Base-by-base conservation (phyloP, 768 basidiomycete genomes). In the Auricularia cornea region DNA sequence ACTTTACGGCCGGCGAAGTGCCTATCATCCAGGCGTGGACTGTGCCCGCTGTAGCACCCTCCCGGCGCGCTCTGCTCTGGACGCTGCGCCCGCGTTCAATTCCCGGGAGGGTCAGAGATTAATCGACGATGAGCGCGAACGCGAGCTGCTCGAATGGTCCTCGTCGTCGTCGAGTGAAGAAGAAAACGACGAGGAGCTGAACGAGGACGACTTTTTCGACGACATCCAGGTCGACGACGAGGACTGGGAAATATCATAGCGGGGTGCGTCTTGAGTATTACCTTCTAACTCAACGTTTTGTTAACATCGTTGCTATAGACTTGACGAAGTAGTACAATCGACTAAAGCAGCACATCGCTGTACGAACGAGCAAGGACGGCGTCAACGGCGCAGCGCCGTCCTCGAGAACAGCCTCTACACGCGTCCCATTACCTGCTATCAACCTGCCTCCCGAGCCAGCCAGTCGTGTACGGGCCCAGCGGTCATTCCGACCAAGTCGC, bases 321-420 rank as follows among this genome's bases (percentile, higher is more conserved):
- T 98, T 99, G 70, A 98, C 97, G 35, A 98, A 98, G 75, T 94
- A 98, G 70, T 99, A 91, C 76, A 98, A 98, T 76, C 88, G 97
- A 28, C 80, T 98, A 32, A 80, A 90, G 60, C 95, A 98, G 72
- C 92, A 98, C 72, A 87, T 92, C 63, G 90, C 90, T 26, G 89
- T 93, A 4, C 87, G 86, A 4, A 26, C 6, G 26, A 26, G 30
- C 14, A 4, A 44, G 60, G 4, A 59, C 67, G 30, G 72, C 79
- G 6, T 70, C 78, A 1, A 87, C 88, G 4, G 76, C 84, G 2
- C 71, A 83, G 3, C 84, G n/a, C n/a, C n/a, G n/a, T n/a, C n/a
- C n/a, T n/a, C n/a, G n/a, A n/a, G n/a, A n/a, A n/a, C n/a, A n/a
- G n/a, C n/a, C n/a, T n/a, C n/a, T n/a, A n/a, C n/a, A n/a, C n/a